phyloP scores from a whole-genome alignment of 1,139 yeast species.

The Geotrichum reessii region DNA sequence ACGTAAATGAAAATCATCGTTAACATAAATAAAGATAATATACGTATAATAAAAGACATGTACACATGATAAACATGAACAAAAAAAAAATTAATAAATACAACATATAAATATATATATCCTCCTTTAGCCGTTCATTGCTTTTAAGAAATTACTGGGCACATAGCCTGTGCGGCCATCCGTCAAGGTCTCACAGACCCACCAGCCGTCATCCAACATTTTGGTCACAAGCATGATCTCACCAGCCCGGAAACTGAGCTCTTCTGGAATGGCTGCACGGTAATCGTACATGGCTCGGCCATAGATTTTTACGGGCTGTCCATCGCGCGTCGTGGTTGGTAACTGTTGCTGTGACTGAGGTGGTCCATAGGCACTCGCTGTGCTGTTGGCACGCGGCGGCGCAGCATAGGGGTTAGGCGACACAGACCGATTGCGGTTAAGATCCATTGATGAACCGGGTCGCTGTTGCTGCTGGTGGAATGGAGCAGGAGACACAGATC shows the following conservation, averaged over 20 bases:
- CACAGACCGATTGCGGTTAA: slow-evolving; percentile 10
- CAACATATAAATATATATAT: neutral
- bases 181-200: slow-evolving; percentile 68
- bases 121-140: neutral
- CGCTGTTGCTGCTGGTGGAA: slow-evolving; percentile 10
- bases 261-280: slow-evolving; percentile 71
- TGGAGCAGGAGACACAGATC: slow-evolving; percentile 5
- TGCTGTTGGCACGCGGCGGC: slow-evolving; percentile 25
- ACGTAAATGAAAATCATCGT: no score
- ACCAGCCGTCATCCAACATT: slow-evolving; percentile 87
- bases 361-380: slow-evolving; percentile 7
- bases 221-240: slow-evolving; percentile 63
- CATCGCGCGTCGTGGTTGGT: slow-evolving; percentile 41
- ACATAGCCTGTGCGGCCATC: slow-evolving; percentile 60
- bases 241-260: slow-evolving; percentile 64
- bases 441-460: neutral
- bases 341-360: slow-evolving; percentile 25
- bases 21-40: no score
- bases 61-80: neutral
- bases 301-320: slow-evolving; percentile 51
- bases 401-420: slow-evolving; percentile 3
- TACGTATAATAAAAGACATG: neutral
- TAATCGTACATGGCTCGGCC: slow-evolving; percentile 68
- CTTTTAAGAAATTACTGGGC: slow-evolving; percentile 59
- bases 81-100: neutral